phyloP scores from a whole-genome alignment of 139 green algal species.

The Micractinium conductrix region DNA sequence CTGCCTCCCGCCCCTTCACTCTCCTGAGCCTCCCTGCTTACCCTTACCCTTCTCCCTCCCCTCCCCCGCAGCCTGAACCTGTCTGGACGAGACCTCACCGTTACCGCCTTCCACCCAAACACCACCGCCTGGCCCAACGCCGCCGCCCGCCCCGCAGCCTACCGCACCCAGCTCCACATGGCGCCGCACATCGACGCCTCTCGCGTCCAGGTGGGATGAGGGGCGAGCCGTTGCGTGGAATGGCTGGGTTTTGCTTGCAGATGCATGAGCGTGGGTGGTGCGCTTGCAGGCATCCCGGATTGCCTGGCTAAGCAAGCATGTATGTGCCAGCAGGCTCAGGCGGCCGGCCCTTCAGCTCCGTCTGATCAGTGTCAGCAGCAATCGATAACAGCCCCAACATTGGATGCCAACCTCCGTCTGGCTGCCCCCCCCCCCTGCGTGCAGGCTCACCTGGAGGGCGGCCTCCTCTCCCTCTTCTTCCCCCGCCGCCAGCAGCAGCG shows the following conservation, averaged over 20 bases:
- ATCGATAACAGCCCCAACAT: too few species aligned
- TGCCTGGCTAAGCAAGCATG: too few species aligned
- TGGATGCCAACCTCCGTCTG: too few species aligned
- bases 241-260: too few species aligned
- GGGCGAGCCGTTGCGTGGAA: too few species aligned
- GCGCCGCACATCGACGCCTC: slow-evolving; percentile 7
- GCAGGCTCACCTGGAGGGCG: slow-evolving; percentile 11
- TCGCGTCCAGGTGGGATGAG: background rate
- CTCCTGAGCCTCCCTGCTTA: background rate
- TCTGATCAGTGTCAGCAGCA: too few species aligned
- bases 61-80: slow-evolving; percentile 8
- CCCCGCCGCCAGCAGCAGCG: slow-evolving; percentile 13
- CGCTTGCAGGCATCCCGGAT: too few species aligned
- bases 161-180: slow-evolving; percentile 7
- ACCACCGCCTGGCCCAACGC: slow-evolving; percentile 2
- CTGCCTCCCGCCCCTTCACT: background rate
- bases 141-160: slow-evolving; percentile 9
- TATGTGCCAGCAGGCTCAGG: too few species aligned
- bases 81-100: background rate
- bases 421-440: too few species aligned
- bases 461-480: slow-evolving; percentile 25
- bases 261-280: too few species aligned
- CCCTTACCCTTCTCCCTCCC: too few species aligned
- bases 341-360: too few species aligned
- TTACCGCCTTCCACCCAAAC: slow-evolving; percentile 22